Conservation (phyloP, 1,139 yeast species). For the Candida dubliniensis region DNA sequence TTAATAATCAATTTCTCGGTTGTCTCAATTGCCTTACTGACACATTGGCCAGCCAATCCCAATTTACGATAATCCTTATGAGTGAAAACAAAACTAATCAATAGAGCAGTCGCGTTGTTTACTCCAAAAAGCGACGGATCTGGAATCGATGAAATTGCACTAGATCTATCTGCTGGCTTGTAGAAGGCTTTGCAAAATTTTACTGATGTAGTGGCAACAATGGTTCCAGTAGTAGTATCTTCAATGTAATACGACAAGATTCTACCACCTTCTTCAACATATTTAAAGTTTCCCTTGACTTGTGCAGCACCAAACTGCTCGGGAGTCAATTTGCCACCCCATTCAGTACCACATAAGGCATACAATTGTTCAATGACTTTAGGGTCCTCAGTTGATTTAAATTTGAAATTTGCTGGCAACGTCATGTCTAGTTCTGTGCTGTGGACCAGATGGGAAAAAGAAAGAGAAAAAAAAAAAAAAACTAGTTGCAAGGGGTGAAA, state of each 20-base stretch:
- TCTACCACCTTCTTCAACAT: constrained; percentile 16
- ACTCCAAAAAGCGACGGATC: constrained; percentile 38
- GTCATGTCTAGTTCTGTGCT: background rate
- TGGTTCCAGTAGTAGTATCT: constrained; percentile 23
- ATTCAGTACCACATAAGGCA: constrained; percentile 29
- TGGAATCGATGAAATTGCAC: constrained; percentile 31
- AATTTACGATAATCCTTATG: constrained; percentile 26
- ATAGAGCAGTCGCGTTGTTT: constrained; percentile 27
- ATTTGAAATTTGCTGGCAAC: constrained; percentile 9
- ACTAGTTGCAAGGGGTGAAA: background rate
- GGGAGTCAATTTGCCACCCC: constrained; percentile 28
- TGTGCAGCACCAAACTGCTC: constrained; percentile 27
- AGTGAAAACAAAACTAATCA: constrained; percentile 32
- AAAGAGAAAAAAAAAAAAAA: background rate
- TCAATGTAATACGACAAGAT: constrained; percentile 30
- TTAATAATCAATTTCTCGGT: constrained; percentile 33
- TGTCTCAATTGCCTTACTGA: constrained; percentile 29
- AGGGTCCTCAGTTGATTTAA: constrained; percentile 27
- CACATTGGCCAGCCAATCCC: constrained; percentile 33
- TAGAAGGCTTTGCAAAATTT: constrained; percentile 28
- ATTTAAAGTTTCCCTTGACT: constrained; percentile 17
- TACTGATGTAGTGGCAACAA: constrained; percentile 31
- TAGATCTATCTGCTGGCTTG: constrained; percentile 32
- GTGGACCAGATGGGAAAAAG: background rate
- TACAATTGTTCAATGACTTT: constrained; percentile 27